A percentile compares a stretch with the other conserved stretches of the same genome.
phyloP scores from a whole-genome alignment of 495 filamentous ascomycete species.

The Parathielavia hyrcaniae region DNA sequence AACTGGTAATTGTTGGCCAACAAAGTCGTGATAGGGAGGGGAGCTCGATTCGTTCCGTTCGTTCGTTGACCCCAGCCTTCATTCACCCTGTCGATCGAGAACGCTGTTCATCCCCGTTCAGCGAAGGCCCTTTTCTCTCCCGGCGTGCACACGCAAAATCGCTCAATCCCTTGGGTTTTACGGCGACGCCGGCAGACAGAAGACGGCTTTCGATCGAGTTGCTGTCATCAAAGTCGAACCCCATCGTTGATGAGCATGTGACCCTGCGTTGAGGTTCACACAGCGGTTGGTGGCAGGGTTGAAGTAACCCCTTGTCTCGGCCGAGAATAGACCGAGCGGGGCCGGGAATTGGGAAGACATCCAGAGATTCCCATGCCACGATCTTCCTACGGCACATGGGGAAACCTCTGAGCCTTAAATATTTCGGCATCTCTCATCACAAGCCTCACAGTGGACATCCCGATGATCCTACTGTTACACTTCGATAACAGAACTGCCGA shows the following conservation, averaged over 20 bases:
- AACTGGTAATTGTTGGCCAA: slow-evolving; percentile 15
- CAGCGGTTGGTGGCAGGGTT: background rate
- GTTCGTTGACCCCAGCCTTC: background rate
- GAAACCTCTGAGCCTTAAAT: slow-evolving; percentile 5
- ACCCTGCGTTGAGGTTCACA: too few species aligned
- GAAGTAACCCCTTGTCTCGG: slow-evolving; percentile 4
- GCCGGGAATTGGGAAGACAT: background rate
- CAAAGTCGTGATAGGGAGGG: slow-evolving; percentile 1
- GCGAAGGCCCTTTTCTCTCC: too few species aligned
- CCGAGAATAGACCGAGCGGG: slow-evolving; percentile 1
- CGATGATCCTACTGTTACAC: background rate
- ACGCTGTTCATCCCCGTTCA: background rate
- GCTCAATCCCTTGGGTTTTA: too few species aligned
- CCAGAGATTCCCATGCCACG: background rate
- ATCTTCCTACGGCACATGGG: background rate
- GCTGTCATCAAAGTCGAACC: slow-evolving; percentile 1
- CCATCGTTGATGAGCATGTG: background rate
- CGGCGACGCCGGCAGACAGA: too few species aligned
- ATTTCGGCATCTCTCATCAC: background rate
- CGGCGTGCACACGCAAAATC: too few species aligned
- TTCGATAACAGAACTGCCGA: background rate
- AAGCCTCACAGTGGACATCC: background rate
- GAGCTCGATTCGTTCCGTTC: slow-evolving; percentile 6
- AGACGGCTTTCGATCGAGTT: background rate
- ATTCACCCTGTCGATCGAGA: background rate